These are phyloP conservation scores for Pilaira anomala DNA, from an alignment of 192 early-diverging fungal genomes.

Conservation along the genomic window DNA sequence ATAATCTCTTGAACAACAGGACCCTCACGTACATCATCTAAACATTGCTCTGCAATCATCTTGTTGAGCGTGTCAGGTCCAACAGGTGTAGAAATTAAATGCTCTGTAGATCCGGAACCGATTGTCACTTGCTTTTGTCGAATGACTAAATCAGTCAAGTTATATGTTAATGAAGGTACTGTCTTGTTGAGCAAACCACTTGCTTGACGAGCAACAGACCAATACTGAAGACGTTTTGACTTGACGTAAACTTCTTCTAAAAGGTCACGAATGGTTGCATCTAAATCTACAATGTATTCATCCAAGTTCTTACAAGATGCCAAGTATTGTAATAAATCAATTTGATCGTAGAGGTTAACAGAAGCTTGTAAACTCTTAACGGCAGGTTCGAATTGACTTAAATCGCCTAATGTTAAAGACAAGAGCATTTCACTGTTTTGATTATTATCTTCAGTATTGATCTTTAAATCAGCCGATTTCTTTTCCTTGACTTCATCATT, in stretches of 20 bases:
- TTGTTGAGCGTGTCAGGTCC: constrained; percentile 64
- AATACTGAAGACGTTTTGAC: constrained; percentile 65
- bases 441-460: neutral
- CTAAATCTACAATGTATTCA: constrained; percentile 49
- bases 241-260: constrained; percentile 83
- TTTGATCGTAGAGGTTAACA: constrained; percentile 79
- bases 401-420: constrained; percentile 66
- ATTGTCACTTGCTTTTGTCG: constrained; percentile 75
- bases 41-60: constrained; percentile 68
- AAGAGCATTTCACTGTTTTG: constrained; percentile 35
- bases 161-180: constrained; percentile 73
- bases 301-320: constrained; percentile 63
- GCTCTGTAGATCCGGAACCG: constrained; percentile 66
- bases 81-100: constrained; percentile 65
- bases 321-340: constrained; percentile 76
- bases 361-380: constrained; percentile 55
- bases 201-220: constrained; percentile 81
- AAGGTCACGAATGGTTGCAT: constrained; percentile 56
- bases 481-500: neutral
- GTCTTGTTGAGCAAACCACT: constrained; percentile 73
- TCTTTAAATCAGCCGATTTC: neutral
- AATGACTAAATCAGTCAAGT: constrained; percentile 76
- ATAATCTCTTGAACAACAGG: constrained; percentile 83
- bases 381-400: constrained; percentile 55
- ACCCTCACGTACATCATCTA: constrained; percentile 78